These are phyloP conservation scores for Pseudonitzschia multiseries DNA, from an alignment of 108 stramenopile genomes.

Conservation along the genomic window DNA sequence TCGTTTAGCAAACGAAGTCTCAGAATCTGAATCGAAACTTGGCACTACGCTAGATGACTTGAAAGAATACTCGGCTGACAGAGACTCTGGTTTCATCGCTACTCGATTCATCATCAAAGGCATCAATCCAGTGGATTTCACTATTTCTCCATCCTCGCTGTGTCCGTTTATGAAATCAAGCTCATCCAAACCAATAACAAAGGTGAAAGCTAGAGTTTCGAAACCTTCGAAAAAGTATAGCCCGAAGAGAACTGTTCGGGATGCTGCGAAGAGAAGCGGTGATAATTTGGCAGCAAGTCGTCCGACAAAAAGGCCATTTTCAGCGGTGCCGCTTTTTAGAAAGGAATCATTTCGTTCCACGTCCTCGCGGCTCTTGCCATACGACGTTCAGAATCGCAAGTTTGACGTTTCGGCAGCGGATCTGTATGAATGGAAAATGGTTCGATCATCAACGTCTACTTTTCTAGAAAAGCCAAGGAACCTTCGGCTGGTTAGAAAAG, in stretches of 20 bases:
- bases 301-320: background rate
- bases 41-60: constrained; percentile 4
- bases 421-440: constrained; percentile 7
- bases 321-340: background rate
- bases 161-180: constrained; percentile 1
- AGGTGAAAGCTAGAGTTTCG: constrained; percentile 10
- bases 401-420: constrained; percentile 14
- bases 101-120: constrained; percentile 14
- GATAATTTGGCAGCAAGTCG: background rate
- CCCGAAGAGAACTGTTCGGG: background rate
- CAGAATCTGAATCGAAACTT: constrained; percentile 4
- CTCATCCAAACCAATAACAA: constrained; percentile 7
- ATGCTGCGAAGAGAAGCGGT: background rate
- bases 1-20: background rate
- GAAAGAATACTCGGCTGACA: background rate
- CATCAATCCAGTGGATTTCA: constrained; percentile 9
- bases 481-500: background rate
- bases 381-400: constrained; percentile 23
- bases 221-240: background rate
- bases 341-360: constrained; percentile 19
- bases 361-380: constrained; percentile 13
- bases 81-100: constrained; percentile 16
- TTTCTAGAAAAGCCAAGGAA: constrained; percentile 16
- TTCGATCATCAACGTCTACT: background rate
- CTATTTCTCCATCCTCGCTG: background rate